Base-by-base conservation (phyloP, 306 rosid genomes). In the Clitoria ternatea region DNA sequence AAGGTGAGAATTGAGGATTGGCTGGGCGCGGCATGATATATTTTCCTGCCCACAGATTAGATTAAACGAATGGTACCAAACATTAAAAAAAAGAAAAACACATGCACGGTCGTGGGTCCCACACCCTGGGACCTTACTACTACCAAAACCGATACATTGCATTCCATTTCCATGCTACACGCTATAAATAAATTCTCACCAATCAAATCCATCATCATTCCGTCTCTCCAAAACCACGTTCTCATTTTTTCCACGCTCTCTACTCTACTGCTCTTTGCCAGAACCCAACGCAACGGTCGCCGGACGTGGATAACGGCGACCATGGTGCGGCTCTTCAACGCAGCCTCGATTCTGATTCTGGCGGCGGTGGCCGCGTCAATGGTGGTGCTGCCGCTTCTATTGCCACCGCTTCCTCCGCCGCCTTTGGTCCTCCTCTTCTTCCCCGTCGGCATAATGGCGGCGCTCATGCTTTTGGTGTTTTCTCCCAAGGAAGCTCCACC, bases 351-450 rank as follows among this genome's bases (percentile, higher is more conserved):
- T 74, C 17, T 90, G 29, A 33, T 66, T 10, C 66, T 87, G 54
- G 77, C 20, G 10, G 79, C 61, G 6, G 45, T 87, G 10, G 79
- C 90, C 7, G 83, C 72, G 8, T 87, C 84, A 5, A 80, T 83
- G 96, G 81, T 83, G 30, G 66, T 87, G 1, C 64, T 90, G 22
- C 96, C 92, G 57, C 52, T 87, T 47, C 8, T 87, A 23, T 15
- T 87, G 43, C 96, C 96, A 17, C 91, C 91, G 74, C 62, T 90
- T 2, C 96, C 96, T 1, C 92, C 90, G n/a, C 96, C 92, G 18
- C 92, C 91, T 9, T 1, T 85, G 81, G 72, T 85, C 66, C 63
- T 87, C 6, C 80, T 90, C 11, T 78, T 90, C 78, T 83, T 87
- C 17, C 90, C 96, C 2, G 85, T 90, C 1, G 85, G 89, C 15